Percentiles rank a stretch among this genome's conserved stretches.
These are phyloP conservation scores for Neofusicoccum sp. DNA, from an alignment of 2,329 filamentous ascomycete genomes.

Conservation along the genomic window DNA sequence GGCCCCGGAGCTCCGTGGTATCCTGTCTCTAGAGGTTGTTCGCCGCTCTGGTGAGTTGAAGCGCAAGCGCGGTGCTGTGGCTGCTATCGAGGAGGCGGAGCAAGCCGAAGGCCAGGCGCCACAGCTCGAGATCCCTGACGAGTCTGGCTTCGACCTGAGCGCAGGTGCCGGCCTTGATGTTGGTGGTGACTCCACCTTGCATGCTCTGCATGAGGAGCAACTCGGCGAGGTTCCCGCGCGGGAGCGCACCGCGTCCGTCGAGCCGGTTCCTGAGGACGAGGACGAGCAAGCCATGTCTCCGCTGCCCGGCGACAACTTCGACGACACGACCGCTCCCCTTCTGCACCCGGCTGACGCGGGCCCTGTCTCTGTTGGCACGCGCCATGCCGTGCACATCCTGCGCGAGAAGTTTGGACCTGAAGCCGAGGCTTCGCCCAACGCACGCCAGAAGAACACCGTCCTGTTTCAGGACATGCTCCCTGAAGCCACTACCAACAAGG, in stretches of 20 bases:
- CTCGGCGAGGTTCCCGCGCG: conserved; percentile 4
- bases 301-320: conserved; percentile 64
- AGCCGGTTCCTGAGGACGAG: conserved; percentile 24
- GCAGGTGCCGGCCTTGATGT: conserved; percentile 45
- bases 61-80: conserved; percentile 87
- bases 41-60: conserved; percentile 80
- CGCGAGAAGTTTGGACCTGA: conserved; percentile 82
- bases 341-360: conserved; percentile 83
- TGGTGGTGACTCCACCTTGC: conserved; percentile 36
- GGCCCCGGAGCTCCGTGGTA: conserved; percentile 90
- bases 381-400: conserved; percentile 92
- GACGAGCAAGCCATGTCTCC: conserved; percentile 43
- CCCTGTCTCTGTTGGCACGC: conserved; percentile 86
- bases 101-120: conserved; percentile 63
- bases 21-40: conserved; percentile 84
- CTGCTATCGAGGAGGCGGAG: conserved; percentile 76
- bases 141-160: conserved; percentile 43
- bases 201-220: conserved; percentile 24
- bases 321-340: conserved; percentile 75
- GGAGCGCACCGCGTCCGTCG: conserved; percentile 17
- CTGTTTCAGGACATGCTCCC: conserved; percentile 92
- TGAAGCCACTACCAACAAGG: conserved; percentile 75
- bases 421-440: conserved; percentile 65
- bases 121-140: conserved; percentile 60
- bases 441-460: conserved; percentile 74